phyloP scores from a whole-genome alignment of 108 stramenopile species.

The Stephanodiscus minutulus region DNA sequence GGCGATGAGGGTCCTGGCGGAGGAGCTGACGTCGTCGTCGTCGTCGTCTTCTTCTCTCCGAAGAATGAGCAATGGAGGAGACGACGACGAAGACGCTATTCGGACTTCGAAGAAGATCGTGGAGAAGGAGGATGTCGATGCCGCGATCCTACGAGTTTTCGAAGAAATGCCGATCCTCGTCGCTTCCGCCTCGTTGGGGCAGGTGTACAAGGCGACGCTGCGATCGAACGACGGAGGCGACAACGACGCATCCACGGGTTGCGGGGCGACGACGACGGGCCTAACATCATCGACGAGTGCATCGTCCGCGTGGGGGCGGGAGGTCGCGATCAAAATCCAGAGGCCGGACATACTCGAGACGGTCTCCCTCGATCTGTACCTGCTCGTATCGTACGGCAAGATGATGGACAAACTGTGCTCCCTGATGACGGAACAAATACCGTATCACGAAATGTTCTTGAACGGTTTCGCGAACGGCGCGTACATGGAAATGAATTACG shows the following conservation, averaged over 20 bases:
- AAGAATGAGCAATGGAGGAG: too few relatives aligned
- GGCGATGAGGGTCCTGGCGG: constrained; percentile 68
- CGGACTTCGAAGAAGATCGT: not conserved
- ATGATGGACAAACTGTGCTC: constrained; percentile 62
- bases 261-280: not conserved
- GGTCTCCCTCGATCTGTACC: constrained; percentile 82
- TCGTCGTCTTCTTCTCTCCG: too few relatives aligned
- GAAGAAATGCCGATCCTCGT: constrained; percentile 65
- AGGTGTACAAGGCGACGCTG: constrained; percentile 76
- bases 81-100: not conserved
- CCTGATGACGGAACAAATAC: constrained; percentile 61
- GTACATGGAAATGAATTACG: constrained; percentile 63
- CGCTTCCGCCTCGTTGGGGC: constrained; percentile 86
- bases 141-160: constrained; percentile 21
- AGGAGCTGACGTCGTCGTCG: constrained; percentile 56
- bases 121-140: constrained; percentile 16
- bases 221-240: constrained; percentile 8
- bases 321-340: constrained; percentile 89
- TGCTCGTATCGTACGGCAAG: constrained; percentile 63
- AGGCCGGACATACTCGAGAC: constrained; percentile 74
- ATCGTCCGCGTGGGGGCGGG: not conserved
- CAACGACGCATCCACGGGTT: not conserved
- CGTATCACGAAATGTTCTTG: constrained; percentile 42
- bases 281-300: too few relatives aligned
- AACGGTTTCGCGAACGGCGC: constrained; percentile 42